A percentile compares a stretch with the other conserved stretches of the same genome.
Evolutionary conservation across 2,329 filamentous ascomycete species (phyloP).

Genomic region (Nothophaeocryptopus gaeumannii): DNA sequence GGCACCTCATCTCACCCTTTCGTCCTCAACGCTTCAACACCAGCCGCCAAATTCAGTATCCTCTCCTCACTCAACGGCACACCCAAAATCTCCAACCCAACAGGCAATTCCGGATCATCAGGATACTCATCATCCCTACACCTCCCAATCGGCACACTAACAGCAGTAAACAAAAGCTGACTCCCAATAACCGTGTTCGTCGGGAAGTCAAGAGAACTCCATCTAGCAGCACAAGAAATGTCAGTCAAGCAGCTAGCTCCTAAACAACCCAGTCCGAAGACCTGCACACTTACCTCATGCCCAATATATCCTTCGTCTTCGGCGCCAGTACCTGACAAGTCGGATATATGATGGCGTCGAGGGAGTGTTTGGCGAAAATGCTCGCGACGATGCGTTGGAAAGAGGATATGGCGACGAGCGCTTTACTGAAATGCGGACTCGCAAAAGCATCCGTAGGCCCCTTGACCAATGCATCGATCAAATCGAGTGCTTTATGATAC

Average conservation of each 20-base stretch:
- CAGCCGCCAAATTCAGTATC: constrained; percentile 23
- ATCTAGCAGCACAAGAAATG: constrained; percentile 19
- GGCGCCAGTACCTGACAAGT: constrained; percentile 37
- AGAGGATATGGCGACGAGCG: constrained; percentile 25
- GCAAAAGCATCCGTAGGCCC: constrained; percentile 24
- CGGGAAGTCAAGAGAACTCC: constrained; percentile 30
- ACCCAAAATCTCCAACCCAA: constrained; percentile 27
- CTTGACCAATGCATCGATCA: constrained; percentile 27
- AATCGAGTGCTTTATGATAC: constrained; percentile 24
- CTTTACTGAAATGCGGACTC: constrained; percentile 30
- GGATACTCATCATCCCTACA: constrained; percentile 23
- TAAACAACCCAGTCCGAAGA: not conserved
- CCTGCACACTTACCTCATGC: constrained; percentile 13
- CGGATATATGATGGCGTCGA: constrained; percentile 38
- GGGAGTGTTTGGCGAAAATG: constrained; percentile 31
- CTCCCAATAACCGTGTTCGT: constrained; percentile 39
- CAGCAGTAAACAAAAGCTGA: constrained; percentile 34
- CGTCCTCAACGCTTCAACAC: constrained; percentile 15
- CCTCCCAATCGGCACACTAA: constrained; percentile 34
- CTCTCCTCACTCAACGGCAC: constrained; percentile 23
- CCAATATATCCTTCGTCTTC: constrained; percentile 33
- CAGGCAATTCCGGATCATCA: constrained; percentile 23
- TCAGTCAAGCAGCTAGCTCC: no score
- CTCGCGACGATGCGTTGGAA: constrained; percentile 34
- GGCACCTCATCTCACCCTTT: no score